These are phyloP conservation scores for Skeletonema marinoi DNA, from an alignment of 108 stramenopile species.

Conservation along the genomic window DNA sequence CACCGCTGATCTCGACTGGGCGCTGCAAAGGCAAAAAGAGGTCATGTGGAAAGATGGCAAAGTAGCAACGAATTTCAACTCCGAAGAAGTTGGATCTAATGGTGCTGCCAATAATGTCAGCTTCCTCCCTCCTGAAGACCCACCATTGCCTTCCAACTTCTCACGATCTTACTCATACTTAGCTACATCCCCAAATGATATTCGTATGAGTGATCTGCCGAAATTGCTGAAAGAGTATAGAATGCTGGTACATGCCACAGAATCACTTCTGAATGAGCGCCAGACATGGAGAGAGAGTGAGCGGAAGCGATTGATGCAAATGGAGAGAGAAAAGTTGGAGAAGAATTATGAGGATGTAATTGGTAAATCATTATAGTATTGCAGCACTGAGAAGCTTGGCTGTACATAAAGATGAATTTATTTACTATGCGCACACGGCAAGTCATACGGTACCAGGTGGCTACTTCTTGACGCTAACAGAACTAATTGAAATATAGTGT, in stretches of 20 bases:
- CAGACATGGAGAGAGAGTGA: slow-evolving; percentile 36
- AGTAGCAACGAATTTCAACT: slow-evolving; percentile 13
- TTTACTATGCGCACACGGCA: background rate
- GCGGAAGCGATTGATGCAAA: slow-evolving; percentile 10
- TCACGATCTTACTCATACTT: slow-evolving; percentile 72
- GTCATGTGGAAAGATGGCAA: slow-evolving; percentile 37
- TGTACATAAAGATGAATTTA: background rate
- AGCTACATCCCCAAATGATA: slow-evolving; percentile 61
- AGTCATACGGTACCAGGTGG: too few species aligned
- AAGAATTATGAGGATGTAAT: slow-evolving; percentile 26
- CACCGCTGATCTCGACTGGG: slow-evolving; percentile 73
- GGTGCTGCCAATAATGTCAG: background rate
- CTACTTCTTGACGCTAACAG: background rate
- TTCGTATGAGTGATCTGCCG: slow-evolving; percentile 71
- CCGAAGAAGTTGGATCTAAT: background rate
- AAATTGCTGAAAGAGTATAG: slow-evolving; percentile 73
- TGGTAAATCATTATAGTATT: slow-evolving; percentile 12
- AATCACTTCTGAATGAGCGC: slow-evolving; percentile 67
- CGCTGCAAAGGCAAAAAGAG: slow-evolving; percentile 39
- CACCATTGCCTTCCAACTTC: slow-evolving; percentile 54
- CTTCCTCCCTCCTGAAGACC: slow-evolving; percentile 21
- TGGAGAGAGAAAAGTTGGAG: slow-evolving; percentile 30
- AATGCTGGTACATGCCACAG: slow-evolving; percentile 75
- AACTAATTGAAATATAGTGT: too few species aligned
- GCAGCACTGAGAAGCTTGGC: background rate